phyloP scores from a whole-genome alignment of 75 land plant species.

The Adiantum capillusveneris region DNA sequence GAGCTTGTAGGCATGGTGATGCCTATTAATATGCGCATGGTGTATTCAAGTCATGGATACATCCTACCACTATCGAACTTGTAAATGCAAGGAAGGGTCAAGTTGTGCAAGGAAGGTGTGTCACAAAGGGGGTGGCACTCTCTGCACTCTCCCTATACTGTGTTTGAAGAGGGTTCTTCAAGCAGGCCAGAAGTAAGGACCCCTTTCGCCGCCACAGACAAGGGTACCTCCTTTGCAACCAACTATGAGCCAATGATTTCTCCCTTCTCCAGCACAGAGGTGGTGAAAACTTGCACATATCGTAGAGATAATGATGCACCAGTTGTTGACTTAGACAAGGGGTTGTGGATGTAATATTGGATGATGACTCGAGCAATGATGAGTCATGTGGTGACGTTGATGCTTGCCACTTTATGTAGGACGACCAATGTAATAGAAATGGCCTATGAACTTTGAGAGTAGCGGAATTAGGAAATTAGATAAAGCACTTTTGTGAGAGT shows the following conservation, averaged over 20 bases:
- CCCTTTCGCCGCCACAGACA: conserved; percentile 51
- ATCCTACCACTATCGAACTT: too few species aligned
- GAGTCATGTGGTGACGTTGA: neutral
- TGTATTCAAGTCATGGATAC: too few species aligned
- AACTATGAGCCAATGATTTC: conserved; percentile 72
- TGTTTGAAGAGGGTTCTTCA: conserved; percentile 44
- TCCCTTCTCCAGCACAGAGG: conserved; percentile 29
- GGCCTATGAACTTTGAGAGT: too few species aligned
- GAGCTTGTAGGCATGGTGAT: too few species aligned
- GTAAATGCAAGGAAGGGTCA: too few species aligned
- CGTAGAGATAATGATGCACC: neutral
- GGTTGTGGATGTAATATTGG: neutral
- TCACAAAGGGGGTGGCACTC: too few species aligned
- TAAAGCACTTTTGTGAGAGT: too few species aligned
- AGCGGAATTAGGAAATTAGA: too few species aligned
- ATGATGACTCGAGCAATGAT: neutral
- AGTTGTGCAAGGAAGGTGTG: too few species aligned
- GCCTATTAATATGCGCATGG: too few species aligned
- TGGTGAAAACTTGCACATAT: neutral
- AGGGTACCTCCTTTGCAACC: conserved; percentile 62
- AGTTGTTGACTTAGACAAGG: neutral
- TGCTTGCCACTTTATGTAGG: neutral
- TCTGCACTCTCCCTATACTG: too few species aligned
- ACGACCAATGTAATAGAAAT: neutral
- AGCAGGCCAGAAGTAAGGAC: conserved; percentile 78